Conservation (phyloP, 192 early-diverging fungal genomes). For the Coemansia umbellata region DNA sequence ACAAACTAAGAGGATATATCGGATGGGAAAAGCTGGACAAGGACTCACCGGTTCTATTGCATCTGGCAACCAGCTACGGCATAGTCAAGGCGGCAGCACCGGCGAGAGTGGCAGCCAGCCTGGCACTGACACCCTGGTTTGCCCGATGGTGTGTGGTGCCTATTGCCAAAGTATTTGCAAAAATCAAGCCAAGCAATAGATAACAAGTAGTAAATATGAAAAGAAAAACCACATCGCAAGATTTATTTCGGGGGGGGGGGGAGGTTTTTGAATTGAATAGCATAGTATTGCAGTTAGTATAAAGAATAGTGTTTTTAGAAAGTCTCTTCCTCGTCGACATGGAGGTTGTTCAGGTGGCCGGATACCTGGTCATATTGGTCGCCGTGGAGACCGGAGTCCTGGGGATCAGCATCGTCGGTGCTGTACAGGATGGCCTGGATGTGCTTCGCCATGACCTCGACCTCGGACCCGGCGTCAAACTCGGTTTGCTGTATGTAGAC, state of each 20-base stretch:
- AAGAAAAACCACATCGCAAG: neutral
- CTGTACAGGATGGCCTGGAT: slow-evolving; percentile 91
- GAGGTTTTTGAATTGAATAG: neutral
- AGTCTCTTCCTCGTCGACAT: slow-evolving; percentile 44
- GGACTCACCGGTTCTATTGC: slow-evolving; percentile 57
- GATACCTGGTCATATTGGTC: slow-evolving; percentile 23
- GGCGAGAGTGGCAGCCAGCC: slow-evolving; percentile 22
- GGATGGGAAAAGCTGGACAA: slow-evolving; percentile 18
- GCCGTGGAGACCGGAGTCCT: slow-evolving; percentile 5
- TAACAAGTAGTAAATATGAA: neutral
- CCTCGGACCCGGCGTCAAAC: slow-evolving; percentile 45
- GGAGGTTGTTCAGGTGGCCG: slow-evolving; percentile 22
- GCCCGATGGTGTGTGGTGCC: slow-evolving; percentile 32
- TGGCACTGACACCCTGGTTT: slow-evolving; percentile 32
- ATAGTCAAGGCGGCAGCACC: slow-evolving; percentile 68
- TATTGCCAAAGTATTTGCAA: slow-evolving; percentile 1
- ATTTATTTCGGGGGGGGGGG: neutral
- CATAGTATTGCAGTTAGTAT: neutral
- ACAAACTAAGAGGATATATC: slow-evolving; percentile 54
- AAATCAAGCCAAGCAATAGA: neutral
- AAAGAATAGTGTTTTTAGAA: slow-evolving; percentile 11
- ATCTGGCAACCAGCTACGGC: slow-evolving; percentile 77
- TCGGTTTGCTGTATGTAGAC: slow-evolving; percentile 84
- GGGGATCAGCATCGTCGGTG: slow-evolving; percentile 55
- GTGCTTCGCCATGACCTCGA: slow-evolving; percentile 62